These are phyloP conservation scores for Suillus plorans DNA, from an alignment of 768 basidiomycete genomes.

Conservation along the genomic window DNA sequence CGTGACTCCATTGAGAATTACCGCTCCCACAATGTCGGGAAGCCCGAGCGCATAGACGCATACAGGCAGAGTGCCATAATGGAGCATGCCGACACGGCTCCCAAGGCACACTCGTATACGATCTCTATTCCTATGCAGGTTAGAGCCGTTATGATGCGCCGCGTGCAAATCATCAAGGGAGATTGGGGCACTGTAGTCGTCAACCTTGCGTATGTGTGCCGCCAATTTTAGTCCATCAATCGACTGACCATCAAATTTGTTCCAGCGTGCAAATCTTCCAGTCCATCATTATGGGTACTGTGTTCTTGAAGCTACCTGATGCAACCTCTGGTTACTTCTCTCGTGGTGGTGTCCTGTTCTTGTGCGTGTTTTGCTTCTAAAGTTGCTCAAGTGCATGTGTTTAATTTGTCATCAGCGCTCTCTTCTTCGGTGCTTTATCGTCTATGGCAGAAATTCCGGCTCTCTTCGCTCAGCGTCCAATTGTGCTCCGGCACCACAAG, in stretches of 20 bases:
- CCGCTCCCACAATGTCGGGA: constrained; percentile 46
- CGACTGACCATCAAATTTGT: not conserved
- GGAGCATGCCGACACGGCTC: constrained; percentile 51
- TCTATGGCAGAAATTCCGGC: constrained; percentile 61
- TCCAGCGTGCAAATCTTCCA: constrained; percentile 39
- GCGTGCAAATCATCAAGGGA: constrained; percentile 45
- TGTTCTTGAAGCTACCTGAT: constrained; percentile 70
- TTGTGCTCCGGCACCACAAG: constrained; percentile 41
- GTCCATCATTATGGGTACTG: constrained; percentile 67
- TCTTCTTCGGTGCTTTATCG: constrained; percentile 58
- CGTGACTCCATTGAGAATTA: constrained; percentile 49
- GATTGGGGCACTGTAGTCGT: constrained; percentile 36
- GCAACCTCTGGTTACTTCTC: constrained; percentile 85
- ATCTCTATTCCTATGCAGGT: constrained; percentile 50
- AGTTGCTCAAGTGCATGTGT: not conserved
- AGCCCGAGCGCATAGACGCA: constrained; percentile 37
- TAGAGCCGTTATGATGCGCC: constrained; percentile 44
- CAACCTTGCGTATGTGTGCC: constrained; percentile 16
- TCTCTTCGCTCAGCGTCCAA: constrained; percentile 44
- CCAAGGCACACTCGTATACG: constrained; percentile 44
- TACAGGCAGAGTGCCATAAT: constrained; percentile 50
- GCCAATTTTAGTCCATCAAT: not conserved
- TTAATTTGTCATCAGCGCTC: constrained; percentile 35
- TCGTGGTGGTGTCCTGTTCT: constrained; percentile 79
- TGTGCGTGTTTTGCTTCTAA: constrained; percentile 44